These are phyloP conservation scores for Stephania cephalantha DNA, from an alignment of 164 flowering plant species.

Conservation along the genomic window DNA sequence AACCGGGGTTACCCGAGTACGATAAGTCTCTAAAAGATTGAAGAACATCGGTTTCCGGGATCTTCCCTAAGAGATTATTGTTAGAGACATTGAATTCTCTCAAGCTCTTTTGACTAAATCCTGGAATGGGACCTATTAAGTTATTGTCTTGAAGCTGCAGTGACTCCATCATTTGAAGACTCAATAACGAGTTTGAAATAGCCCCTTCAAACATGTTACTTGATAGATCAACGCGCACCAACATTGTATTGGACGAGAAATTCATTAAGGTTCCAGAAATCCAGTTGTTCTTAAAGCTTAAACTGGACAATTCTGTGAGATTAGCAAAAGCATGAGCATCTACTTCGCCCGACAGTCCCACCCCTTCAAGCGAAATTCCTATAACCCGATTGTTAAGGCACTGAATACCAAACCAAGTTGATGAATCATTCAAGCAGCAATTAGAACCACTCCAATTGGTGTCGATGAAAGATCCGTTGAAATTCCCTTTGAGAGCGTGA, in stretches of 20 bases:
- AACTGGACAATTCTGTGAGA: slow-evolving; percentile 24
- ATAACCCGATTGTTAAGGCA: slow-evolving; percentile 37
- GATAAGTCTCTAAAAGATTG: slow-evolving; percentile 24
- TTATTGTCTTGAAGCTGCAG: slow-evolving; percentile 40
- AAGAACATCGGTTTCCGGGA: slow-evolving; percentile 32
- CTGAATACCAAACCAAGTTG: slow-evolving; percentile 37
- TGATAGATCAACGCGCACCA: slow-evolving; percentile 37
- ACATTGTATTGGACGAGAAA: slow-evolving; percentile 31
- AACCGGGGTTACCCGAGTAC: slow-evolving; percentile 22
- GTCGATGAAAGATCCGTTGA: slow-evolving; percentile 33
- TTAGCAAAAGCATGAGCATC: slow-evolving; percentile 24
- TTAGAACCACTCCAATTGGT: slow-evolving; percentile 36
- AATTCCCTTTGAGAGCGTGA: slow-evolving; percentile 24
- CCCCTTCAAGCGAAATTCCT: slow-evolving; percentile 23
- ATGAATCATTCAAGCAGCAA: slow-evolving; percentile 20
- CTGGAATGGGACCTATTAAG: slow-evolving; percentile 36
- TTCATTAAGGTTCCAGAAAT: slow-evolving; percentile 33
- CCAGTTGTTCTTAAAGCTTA: slow-evolving; percentile 42
- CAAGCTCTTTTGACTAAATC: slow-evolving; percentile 33
- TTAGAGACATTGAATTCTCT: slow-evolving; percentile 40
- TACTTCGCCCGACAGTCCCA: slow-evolving; percentile 32
- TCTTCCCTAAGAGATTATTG: slow-evolving; percentile 36
- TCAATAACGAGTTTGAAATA: slow-evolving; percentile 28
- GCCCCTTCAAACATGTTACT: slow-evolving; percentile 36
- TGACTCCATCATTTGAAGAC: slow-evolving; percentile 22